A percentile compares a stretch with the other conserved stretches of the same genome.
Conservation (phyloP, 2,329 filamentous ascomycete species). For the Sporothrix globosa region DNA sequence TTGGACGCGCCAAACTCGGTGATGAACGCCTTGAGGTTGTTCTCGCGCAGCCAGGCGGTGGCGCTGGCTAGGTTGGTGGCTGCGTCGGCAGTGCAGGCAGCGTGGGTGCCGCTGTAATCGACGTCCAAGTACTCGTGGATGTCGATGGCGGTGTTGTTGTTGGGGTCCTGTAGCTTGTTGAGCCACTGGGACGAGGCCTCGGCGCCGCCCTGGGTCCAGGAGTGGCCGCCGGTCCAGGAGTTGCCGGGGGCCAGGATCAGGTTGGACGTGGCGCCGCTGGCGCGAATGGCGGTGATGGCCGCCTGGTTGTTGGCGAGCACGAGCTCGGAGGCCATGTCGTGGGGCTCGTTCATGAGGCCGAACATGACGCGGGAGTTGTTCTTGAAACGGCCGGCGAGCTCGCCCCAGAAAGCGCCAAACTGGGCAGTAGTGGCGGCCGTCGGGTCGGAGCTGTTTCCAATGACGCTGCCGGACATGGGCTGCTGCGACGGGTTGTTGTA, state of each 20-base stretch:
- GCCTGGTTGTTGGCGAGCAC: conserved; percentile 54
- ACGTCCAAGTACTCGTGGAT: conserved; percentile 57
- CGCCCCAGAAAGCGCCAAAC: conserved; percentile 55
- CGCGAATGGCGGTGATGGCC: conserved; percentile 51
- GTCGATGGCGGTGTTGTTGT: conserved; percentile 54
- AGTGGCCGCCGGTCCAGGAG: conserved; percentile 54
- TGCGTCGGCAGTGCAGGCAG: conserved; percentile 48
- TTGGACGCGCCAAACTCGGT: conserved; percentile 55
- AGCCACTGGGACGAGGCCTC: conserved; percentile 47
- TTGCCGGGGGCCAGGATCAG: conserved; percentile 55
- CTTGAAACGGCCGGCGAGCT: conserved; percentile 52
- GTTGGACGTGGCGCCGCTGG: conserved; percentile 48
- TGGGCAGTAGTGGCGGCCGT: conserved; percentile 52
- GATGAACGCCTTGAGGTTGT: conserved; percentile 54
- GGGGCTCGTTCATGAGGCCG: conserved; percentile 56
- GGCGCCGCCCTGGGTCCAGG: conserved; percentile 49
- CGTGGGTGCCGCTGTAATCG: conserved; percentile 52
- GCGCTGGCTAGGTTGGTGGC: conserved; percentile 47
- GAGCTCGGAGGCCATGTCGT: conserved; percentile 53
- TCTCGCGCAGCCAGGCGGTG: conserved; percentile 51
- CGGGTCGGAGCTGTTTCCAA: conserved; percentile 51
- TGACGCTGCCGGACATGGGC: conserved; percentile 53
- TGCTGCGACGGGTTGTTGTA: conserved; percentile 57
- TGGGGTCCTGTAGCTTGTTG: conserved; percentile 50
- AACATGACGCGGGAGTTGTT: conserved; percentile 54